These are phyloP conservation scores for Pinus taeda DNA, from an alignment of 75 land plant species.

Conservation along the genomic window DNA sequence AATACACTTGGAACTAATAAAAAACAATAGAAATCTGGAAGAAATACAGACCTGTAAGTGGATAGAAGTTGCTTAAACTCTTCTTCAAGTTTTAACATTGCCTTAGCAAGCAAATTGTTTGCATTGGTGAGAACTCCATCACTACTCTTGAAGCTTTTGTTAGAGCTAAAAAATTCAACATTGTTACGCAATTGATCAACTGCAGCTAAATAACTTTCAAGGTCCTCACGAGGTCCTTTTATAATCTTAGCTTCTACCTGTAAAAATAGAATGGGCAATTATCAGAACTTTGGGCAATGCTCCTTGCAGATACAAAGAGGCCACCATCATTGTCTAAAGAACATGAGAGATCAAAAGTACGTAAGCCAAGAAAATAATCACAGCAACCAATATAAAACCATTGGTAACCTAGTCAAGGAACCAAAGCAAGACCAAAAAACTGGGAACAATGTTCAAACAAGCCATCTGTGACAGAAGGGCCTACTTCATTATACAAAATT, in stretches of 20 bases:
- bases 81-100: slow-evolving; percentile 70
- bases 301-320: neutral
- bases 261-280: neutral
- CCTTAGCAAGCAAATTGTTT: slow-evolving; percentile 68
- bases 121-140: slow-evolving; percentile 72
- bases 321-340: neutral
- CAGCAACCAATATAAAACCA: neutral
- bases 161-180: slow-evolving; percentile 61
- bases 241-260: slow-evolving; percentile 85
- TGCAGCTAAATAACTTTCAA: slow-evolving; percentile 81
- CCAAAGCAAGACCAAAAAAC: neutral
- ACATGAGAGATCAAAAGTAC: neutral
- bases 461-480: neutral
- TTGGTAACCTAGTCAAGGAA: no score
- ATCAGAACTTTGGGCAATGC: neutral
- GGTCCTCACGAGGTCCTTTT: slow-evolving; percentile 76
- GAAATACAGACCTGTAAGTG: slow-evolving; percentile 58
- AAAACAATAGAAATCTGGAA: no score
- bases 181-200: slow-evolving; percentile 73
- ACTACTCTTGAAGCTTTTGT: slow-evolving; percentile 65
- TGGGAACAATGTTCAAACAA: neutral
- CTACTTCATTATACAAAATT: neutral
- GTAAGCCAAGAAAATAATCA: neutral
- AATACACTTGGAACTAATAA: no score
- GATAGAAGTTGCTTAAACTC: slow-evolving; percentile 61